Evolutionary conservation across 164 flowering plant genomes (phyloP).

Genomic region (Annona cherimola): DNA sequence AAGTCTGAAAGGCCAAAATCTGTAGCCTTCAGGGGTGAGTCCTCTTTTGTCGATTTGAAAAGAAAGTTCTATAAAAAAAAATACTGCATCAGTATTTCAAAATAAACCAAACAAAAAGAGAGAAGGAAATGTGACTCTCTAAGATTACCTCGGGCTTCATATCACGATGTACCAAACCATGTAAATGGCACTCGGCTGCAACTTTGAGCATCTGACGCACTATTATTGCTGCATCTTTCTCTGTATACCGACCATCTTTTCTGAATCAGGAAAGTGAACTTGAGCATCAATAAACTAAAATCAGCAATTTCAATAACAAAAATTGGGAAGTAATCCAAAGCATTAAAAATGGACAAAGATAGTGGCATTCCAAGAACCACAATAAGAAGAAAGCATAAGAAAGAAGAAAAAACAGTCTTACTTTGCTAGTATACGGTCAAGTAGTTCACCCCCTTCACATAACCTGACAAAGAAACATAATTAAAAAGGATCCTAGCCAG

Average conservation of each 20-base stretch:
- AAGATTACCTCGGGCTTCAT: conserved; percentile 95
- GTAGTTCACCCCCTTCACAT: conserved; percentile 97
- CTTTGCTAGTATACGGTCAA: conserved; percentile 92
- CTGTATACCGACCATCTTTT: conserved; percentile 90
- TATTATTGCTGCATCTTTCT: conserved; percentile 91
- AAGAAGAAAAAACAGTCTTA: conserved; percentile 31
- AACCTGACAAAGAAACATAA: conserved; percentile 43
- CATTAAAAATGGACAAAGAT: neutral
- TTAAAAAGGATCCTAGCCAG: neutral
- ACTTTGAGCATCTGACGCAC: conserved; percentile 98
- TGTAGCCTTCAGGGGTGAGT: conserved; percentile 72
- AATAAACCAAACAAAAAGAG: neutral
- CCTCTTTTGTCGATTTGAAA: conserved; percentile 76
- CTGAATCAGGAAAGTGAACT: conserved; percentile 33
- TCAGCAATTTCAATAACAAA: neutral
- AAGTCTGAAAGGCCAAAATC: conserved; percentile 92
- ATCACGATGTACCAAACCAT: conserved; percentile 97
- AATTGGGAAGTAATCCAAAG: neutral
- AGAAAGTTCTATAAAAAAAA: conserved; percentile 72
- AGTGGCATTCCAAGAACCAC: neutral
- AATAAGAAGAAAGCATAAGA: neutral
- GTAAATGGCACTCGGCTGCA: conserved; percentile 94
- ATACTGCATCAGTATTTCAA: conserved; percentile 6
- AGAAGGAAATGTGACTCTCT: neutral
- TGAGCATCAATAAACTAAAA: neutral